A percentile compares a stretch with the other conserved stretches of the same genome.
These are phyloP conservation scores for Puccinellia tenuiflora DNA, from an alignment of 176 grass and related monocot genomes.

Conservation along the genomic window DNA sequence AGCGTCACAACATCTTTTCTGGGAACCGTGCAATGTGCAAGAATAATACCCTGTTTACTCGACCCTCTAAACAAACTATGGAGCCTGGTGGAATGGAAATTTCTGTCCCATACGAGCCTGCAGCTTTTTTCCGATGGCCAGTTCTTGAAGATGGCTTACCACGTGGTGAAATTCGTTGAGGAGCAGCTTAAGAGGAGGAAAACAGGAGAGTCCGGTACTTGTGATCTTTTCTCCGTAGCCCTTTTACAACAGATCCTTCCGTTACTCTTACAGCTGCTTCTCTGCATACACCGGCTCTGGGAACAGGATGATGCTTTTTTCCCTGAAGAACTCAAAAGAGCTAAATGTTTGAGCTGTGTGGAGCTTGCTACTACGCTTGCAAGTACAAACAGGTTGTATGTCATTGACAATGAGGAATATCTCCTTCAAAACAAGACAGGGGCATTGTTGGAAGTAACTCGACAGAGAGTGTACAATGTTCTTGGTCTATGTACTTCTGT, in stretches of 20 bases:
- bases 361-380: conserved; percentile 46
- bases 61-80: not conserved
- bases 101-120: too few species aligned
- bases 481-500: conserved; percentile 47
- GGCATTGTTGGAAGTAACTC: conserved; percentile 51
- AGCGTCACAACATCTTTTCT: conserved; percentile 42
- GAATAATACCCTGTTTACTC: not conserved
- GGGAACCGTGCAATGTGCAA: not conserved
- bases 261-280: conserved; percentile 45
- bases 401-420: conserved; percentile 20
- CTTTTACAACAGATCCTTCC: conserved; percentile 51
- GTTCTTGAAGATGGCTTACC: not conserved
- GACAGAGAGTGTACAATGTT: conserved; percentile 57
- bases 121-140: not conserved
- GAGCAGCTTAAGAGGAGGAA: not conserved
- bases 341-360: conserved; percentile 43
- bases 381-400: conserved; percentile 28
- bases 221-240: conserved; percentile 32
- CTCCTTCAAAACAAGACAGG: conserved; percentile 36
- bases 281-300: conserved; percentile 48
- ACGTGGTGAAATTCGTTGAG: not conserved
- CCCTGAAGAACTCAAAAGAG: conserved; percentile 35
- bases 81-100: not conserved
- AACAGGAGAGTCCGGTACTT: not conserved
- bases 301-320: not conserved